Conservation (phyloP, 371 early-diverging fungal genomes). For the Zancudomyces culisetae region DNA sequence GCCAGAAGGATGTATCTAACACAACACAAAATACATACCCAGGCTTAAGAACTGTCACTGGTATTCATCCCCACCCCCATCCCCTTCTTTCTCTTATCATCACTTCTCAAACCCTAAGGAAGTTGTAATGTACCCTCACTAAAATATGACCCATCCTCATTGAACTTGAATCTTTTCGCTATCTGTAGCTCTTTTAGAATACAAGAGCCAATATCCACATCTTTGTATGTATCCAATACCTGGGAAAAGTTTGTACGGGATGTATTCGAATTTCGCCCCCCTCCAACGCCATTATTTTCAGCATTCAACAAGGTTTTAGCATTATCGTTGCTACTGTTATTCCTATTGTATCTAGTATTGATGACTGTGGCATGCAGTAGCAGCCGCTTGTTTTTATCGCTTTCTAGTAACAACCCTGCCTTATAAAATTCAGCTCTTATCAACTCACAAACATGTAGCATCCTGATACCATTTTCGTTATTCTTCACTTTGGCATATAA, state of each 20-base stretch:
- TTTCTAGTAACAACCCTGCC: conserved; percentile 7
- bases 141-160: conserved; percentile 11
- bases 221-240: conserved; percentile 8
- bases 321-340: neutral
- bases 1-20: neutral
- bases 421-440: conserved; percentile 7
- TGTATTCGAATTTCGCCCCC: no score
- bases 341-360: neutral
- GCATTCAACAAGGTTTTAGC: neutral
- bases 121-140: conserved; percentile 6
- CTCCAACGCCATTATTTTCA: neutral
- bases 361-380: conserved; percentile 12
- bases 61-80: neutral
- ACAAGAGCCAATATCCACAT: conserved; percentile 10
- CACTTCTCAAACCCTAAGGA: no score
- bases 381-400: conserved; percentile 12
- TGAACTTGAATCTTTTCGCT: conserved; percentile 10
- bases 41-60: neutral
- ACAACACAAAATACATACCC: neutral
- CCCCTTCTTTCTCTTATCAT: no score
- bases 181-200: conserved; percentile 14
- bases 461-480: neutral
- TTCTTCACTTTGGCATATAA: conserved; percentile 10
- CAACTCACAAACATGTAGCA: conserved; percentile 7
- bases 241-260: conserved; percentile 6